Evolutionary conservation across 345 rosid species (phyloP).

Genomic region (Hypericum perforatum): DNA sequence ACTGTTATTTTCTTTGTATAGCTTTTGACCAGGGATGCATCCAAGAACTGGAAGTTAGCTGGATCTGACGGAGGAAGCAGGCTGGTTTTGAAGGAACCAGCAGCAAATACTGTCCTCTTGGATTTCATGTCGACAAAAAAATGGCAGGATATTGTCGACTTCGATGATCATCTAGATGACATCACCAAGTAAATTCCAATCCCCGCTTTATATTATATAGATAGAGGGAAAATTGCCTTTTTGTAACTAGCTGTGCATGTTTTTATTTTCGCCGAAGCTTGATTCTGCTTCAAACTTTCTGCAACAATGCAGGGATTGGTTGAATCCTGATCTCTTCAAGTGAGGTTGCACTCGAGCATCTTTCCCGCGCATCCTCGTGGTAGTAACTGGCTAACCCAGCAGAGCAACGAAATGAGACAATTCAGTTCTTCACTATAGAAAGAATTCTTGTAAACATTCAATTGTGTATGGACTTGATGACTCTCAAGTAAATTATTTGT

Average conservation of each 20-base stretch:
- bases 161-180: conserved; percentile 93
- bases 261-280: neutral
- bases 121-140: conserved; percentile 71
- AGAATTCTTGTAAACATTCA: no score
- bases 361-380: no score
- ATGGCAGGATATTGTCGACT: conserved; percentile 75
- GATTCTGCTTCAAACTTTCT: conserved; percentile 6
- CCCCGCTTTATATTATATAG: neutral
- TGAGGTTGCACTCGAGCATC: conserved; percentile 15
- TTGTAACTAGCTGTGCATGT: neutral
- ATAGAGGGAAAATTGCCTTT: neutral
- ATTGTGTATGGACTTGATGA: no score
- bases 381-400: no score
- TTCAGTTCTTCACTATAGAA: no score
- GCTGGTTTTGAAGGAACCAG: conserved; percentile 65
- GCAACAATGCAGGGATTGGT: conserved; percentile 72
- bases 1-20: conserved; percentile 16
- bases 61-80: conserved; percentile 59
- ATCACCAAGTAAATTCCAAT: conserved; percentile 78
- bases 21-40: conserved; percentile 80
- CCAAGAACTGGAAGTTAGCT: conserved; percentile 73
- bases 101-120: conserved; percentile 53
- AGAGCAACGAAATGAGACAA: no score
- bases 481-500: no score
- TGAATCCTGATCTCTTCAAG: conserved; percentile 78